Conservation (phyloP, 352 stramenopile genomes). For the Plasmopara viticola region DNA sequence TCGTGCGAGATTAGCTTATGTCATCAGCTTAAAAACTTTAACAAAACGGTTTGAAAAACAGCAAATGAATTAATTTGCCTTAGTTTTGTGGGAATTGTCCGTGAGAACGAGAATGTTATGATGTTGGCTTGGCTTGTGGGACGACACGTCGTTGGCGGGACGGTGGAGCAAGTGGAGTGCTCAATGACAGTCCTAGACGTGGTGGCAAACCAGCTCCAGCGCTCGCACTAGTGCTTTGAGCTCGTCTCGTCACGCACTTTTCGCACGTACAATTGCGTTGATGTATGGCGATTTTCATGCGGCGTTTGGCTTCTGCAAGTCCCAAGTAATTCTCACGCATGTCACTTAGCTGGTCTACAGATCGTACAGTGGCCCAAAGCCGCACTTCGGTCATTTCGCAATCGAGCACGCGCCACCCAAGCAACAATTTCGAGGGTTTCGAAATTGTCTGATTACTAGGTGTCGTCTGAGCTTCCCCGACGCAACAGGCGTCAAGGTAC, state of each 20-base stretch:
- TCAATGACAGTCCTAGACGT: slow-evolving; percentile 21
- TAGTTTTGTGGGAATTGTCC: slow-evolving; percentile 3
- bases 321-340: slow-evolving; percentile 86
- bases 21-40: too few species aligned
- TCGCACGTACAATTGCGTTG: slow-evolving; percentile 76
- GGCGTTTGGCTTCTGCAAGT: slow-evolving; percentile 73
- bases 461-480: slow-evolving; percentile 39
- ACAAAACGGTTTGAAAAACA: slow-evolving; percentile 53
- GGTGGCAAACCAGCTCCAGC: slow-evolving; percentile 6
- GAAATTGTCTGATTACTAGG: slow-evolving; percentile 33
- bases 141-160: slow-evolving; percentile 35
- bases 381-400: slow-evolving; percentile 74
- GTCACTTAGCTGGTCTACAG: slow-evolving; percentile 64
- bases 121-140: slow-evolving; percentile 23
- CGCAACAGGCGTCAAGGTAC: slow-evolving; percentile 50
- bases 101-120: background rate
- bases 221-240: slow-evolving; percentile 24
- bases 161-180: slow-evolving; percentile 41
- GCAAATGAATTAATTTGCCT: slow-evolving; percentile 23
- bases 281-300: slow-evolving; percentile 83
- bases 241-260: slow-evolving; percentile 59
- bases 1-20: slow-evolving; percentile 5
- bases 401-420: slow-evolving; percentile 43
- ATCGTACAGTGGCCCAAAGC: slow-evolving; percentile 68
- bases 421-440: slow-evolving; percentile 37